Evolutionary conservation across 192 early-diverging fungal species (phyloP).

Genomic region (Diversispora epigaea): DNA sequence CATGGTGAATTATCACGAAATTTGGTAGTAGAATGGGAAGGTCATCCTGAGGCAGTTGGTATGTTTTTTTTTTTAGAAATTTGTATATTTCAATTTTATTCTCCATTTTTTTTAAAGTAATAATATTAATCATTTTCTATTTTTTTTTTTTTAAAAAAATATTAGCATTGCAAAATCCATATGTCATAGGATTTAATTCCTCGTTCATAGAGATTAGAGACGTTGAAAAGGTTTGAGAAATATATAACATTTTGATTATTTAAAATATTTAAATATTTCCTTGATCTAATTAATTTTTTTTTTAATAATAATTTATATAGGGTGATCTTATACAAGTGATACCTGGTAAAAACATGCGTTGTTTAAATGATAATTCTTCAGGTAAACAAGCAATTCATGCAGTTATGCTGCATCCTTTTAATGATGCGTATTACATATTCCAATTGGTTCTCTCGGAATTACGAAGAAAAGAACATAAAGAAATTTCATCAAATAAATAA

Average conservation of each 20-base stretch:
- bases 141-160: not conserved
- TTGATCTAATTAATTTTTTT: not conserved
- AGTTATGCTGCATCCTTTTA: constrained; percentile 44
- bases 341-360: constrained; percentile 58
- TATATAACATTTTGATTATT: not conserved
- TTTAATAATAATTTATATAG: constrained; percentile 23
- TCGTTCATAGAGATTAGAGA: constrained; percentile 88
- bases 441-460: constrained; percentile 20
- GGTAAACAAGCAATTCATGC: constrained; percentile 48
- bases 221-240: constrained; percentile 59
- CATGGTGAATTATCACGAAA: constrained; percentile 74
- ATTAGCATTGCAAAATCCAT: constrained; percentile 75
- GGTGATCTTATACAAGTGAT: constrained; percentile 54
- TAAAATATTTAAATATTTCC: no score
- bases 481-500: not conserved
- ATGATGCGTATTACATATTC: constrained; percentile 26
- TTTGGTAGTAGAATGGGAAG: constrained; percentile 86
- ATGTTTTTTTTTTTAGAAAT: not conserved
- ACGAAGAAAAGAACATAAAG: not conserved
- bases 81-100: not conserved
- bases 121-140: not conserved
- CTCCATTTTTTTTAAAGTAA: not conserved
- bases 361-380: constrained; percentile 52
- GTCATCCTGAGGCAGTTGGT: constrained; percentile 57
- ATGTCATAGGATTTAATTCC: constrained; percentile 86